Base-by-base conservation (phyloP, 2,329 filamentous ascomycete species). In the Aspergillus thermomutatus region DNA sequence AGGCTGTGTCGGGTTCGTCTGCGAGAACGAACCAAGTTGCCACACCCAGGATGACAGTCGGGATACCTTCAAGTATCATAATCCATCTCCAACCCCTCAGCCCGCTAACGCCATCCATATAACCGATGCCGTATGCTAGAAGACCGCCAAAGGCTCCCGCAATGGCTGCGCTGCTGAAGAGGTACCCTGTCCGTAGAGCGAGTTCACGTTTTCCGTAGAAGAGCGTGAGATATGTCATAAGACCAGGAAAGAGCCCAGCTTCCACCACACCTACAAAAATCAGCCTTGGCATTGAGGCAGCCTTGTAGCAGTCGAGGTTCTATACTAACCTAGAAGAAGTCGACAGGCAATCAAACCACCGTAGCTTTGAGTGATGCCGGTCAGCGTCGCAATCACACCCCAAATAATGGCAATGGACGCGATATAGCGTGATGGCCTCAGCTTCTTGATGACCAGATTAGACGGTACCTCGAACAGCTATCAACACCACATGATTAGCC, bases 131-230 rank as follows among this genome's bases (percentile, higher is more conserved):
- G 59, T 87, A 91, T 0, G 89, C 89, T 17, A 92, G 77, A 14
- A 92, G 75, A 0, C 90, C 90, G 5, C 89, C 89, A 25, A 85
- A 82, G 1, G 87, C 89, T 2, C 89, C 89, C 0, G 88, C 87
- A 3, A 90, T 77, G 1, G 89, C 88, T 1, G 88, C 83, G 49
- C 72, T 72, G 50, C 70, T 72, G 67, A 91, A 91, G 0, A 92
- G 79, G 63, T 90, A 91, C 1, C 87, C 87, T 3, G 91, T 86
- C 2, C 89, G 84, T 45, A 91, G 74, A 4, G 87, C 88, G 1
- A 91, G 81, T 72, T 92, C 89, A 27, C 82, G 80, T 66, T 88
- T 88, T 49, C 85, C 88, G 75, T 92, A 92, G 77, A 90, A 91
- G 62, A 91, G 82, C 0, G 88, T 91, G 19, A 92, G 79, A 63